Conservation (phyloP, 2,329 filamentous ascomycete species). For the Chrysosporium keratinophilum region DNA sequence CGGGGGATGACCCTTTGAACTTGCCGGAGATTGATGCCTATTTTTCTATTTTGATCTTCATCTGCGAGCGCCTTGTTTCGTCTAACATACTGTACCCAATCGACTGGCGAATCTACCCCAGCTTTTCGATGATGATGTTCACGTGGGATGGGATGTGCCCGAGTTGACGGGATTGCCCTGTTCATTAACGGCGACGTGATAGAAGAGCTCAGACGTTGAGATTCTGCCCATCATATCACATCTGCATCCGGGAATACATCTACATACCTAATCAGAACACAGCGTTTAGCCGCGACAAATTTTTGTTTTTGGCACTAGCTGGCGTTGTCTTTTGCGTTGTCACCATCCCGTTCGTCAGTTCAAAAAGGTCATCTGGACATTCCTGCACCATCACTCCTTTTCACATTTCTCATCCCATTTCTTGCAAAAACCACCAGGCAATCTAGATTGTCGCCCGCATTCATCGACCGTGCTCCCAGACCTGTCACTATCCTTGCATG, state of each 20-base stretch:
- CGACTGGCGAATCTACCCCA: too few relatives aligned
- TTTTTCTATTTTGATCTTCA: not conserved
- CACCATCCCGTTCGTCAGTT: conserved; percentile 9
- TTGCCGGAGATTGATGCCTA: too few relatives aligned
- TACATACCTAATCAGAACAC: not conserved
- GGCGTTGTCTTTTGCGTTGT: conserved; percentile 13
- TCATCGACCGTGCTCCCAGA: not conserved
- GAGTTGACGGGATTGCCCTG: not conserved
- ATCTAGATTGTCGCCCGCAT: too few relatives aligned
- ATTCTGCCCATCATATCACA: not conserved
- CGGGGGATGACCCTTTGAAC: too few relatives aligned
- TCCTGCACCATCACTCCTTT: not conserved
- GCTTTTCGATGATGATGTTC: not conserved
- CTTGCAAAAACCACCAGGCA: too few relatives aligned
- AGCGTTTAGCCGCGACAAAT: not conserved
- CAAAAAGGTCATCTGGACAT: conserved; percentile 12
- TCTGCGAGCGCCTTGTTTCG: not conserved
- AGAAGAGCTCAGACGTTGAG: not conserved
- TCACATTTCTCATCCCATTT: not conserved
- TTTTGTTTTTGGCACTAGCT: not conserved
- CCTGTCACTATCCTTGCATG: not conserved
- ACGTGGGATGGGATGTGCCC: not conserved
- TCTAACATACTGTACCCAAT: not conserved
- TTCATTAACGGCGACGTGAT: too few relatives aligned
- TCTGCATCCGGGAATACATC: not conserved